Evolutionary conservation across 176 grass and related monocot genomes (phyloP).

Genomic region (Juncus effusus): DNA sequence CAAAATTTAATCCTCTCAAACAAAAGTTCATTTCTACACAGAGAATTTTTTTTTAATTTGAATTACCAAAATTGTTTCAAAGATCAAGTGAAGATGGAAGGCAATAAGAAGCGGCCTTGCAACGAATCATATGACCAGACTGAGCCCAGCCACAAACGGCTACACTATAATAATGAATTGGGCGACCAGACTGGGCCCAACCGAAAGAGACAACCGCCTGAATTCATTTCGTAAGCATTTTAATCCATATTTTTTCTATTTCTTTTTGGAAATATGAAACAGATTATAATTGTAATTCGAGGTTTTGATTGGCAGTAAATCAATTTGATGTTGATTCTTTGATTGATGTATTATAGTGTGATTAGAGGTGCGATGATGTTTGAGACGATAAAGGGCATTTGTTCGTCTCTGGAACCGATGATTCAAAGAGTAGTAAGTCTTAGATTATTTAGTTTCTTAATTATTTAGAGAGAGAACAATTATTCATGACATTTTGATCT

Average conservation of each 20-base stretch:
- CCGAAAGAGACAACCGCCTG: too few species aligned
- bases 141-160: too few species aligned
- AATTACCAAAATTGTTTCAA: background rate
- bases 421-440: slow-evolving; percentile 68
- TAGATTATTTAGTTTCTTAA: background rate
- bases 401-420: slow-evolving; percentile 68
- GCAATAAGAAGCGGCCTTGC: background rate
- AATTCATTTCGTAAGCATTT: too few species aligned
- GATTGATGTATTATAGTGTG: background rate
- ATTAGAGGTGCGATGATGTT: slow-evolving; percentile 18
- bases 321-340: too few species aligned
- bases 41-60: background rate
- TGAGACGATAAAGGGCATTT: slow-evolving; percentile 49
- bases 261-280: too few species aligned
- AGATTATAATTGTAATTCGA: too few species aligned
- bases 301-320: too few species aligned
- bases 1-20: background rate
- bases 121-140: background rate
- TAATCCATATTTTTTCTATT: too few species aligned
- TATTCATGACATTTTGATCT: slow-evolving; percentile 13
- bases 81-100: background rate
- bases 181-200: too few species aligned
- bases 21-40: background rate
- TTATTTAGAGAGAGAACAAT: background rate
- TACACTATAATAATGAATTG: too few species aligned